Conservation (phyloP, 2,329 filamentous ascomycete genomes). For the Fusarium burgessii region DNA sequence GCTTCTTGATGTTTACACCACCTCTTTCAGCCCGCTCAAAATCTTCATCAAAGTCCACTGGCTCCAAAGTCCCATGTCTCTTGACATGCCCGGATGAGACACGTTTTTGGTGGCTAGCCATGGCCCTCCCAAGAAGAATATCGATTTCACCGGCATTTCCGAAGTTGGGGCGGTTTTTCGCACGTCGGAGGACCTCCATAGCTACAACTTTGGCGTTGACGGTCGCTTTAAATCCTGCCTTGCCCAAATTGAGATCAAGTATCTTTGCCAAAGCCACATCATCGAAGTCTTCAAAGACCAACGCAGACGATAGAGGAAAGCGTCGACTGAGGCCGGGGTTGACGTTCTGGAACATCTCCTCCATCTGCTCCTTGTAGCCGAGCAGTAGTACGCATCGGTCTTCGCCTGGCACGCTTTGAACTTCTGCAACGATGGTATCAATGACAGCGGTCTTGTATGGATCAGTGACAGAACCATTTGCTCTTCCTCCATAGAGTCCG, state of each 20-base stretch:
- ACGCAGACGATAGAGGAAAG: constrained; percentile 73
- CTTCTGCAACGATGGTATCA: constrained; percentile 79
- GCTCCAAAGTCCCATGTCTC: constrained; percentile 75
- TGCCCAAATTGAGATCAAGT: constrained; percentile 71
- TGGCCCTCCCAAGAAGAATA: constrained; percentile 51
- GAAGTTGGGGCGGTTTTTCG: constrained; percentile 75
- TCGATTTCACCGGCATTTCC: constrained; percentile 82
- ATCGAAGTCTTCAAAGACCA: constrained; percentile 76
- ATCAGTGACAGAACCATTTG: constrained; percentile 46
- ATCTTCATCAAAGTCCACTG: constrained; percentile 78
- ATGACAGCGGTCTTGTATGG: constrained; percentile 73
- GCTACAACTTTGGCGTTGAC: constrained; percentile 64
- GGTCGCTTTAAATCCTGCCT: constrained; percentile 65
- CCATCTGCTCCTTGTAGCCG: constrained; percentile 78
- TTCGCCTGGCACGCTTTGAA: constrained; percentile 76
- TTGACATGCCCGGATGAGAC: constrained; percentile 35
- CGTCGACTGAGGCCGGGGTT: constrained; percentile 77
- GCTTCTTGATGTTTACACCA: constrained; percentile 58
- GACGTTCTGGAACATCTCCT: constrained; percentile 77
- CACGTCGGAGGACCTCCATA: constrained; percentile 68
- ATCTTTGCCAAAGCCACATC: constrained; percentile 69
- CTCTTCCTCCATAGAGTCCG: constrained; percentile 65
- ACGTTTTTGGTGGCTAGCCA: constrained; percentile 40
- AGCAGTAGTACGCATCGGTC: constrained; percentile 79
- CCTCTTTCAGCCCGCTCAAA: constrained; percentile 59